Evolutionary conservation across 768 basidiomycete genomes (phyloP), one percentile per base, ranked within the genome.

Genomic region (Heimioporus sp.): DNA sequence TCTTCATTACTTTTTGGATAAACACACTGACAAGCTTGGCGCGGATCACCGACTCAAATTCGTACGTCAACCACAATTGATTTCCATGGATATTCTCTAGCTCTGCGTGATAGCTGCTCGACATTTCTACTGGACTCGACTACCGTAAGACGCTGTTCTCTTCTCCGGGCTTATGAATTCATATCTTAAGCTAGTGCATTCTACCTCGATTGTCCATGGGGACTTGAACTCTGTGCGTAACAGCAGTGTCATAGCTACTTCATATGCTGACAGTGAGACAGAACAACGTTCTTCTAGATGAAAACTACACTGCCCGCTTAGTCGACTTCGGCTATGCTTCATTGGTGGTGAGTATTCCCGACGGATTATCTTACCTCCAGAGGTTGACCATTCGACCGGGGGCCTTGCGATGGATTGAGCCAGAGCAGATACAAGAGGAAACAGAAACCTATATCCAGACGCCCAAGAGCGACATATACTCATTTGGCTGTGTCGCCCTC

Each of bases 361-460:
- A 58, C 37, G 54, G 45, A 1, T 35, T 53, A 20, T 4, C 15
- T 1, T 58, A 56, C 40, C 51, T 53, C 2, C 37, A 45, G 7
- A 30, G 41, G 45, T 61, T 39, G 61, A 76, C 46, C 63, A 65
- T 10, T 73, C 74, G 21, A 17, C 46, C 58, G 6, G 58, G 59
- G 5, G 72, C 76, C 13, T 66, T 77, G 36, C 71, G 77, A 0
- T 79, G 75, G 73, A 70, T 72, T 6, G 77, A 77, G 36, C 64
- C 74, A 1, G 59, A 70, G 19, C 61, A 47, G 41, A 9, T 78
- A 28, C 24, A 1, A 28, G 24, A 28, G 2, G 20, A 58, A 17
- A 48, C 62, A 4, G 63, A 71, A 5, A n/a, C 20, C 3, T 30
- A 10, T 2, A 38, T 5, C 2, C 20, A 1, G 5, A 60, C 51